A percentile compares a stretch with the other conserved stretches of the same genome.
Conservation (phyloP, 257 asterid species). For the Nyctanthes arbortristis region DNA sequence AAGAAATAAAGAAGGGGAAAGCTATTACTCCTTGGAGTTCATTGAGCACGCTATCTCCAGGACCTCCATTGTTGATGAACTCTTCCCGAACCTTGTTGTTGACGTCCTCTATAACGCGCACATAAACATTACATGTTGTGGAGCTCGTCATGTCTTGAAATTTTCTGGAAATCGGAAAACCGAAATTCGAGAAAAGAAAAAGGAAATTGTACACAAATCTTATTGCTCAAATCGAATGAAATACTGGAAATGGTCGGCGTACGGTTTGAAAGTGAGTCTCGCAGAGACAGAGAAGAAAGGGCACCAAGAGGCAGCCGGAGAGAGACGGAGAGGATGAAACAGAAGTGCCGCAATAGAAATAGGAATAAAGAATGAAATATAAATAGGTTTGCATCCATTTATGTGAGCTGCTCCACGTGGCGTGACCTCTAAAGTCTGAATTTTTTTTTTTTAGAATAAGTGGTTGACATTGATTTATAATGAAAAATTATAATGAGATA, state of each 20-base stretch:
- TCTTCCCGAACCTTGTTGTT: slow-evolving; percentile 86
- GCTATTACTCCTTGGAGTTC: slow-evolving; percentile 94
- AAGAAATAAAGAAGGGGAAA: neutral
- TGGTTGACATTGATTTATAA: too few species aligned
- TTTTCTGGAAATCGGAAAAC: slow-evolving; percentile 12
- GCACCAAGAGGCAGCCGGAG: neutral
- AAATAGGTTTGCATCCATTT: slow-evolving; percentile 74
- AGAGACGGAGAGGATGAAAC: slow-evolving; percentile 24
- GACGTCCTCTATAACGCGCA: slow-evolving; percentile 90
- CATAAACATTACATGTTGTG: slow-evolving; percentile 72
- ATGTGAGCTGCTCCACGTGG: slow-evolving; percentile 30
- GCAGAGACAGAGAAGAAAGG: slow-evolving; percentile 13
- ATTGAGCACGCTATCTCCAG: slow-evolving; percentile 76
- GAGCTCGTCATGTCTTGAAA: slow-evolving; percentile 59
- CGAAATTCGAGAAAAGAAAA: slow-evolving; percentile 12
- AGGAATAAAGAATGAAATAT: slow-evolving; percentile 42
- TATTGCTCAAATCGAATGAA: neutral
- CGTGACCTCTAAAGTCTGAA: neutral
- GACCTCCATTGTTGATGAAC: slow-evolving; percentile 74
- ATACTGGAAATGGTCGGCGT: neutral
- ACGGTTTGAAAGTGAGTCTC: slow-evolving; percentile 24
- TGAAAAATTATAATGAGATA: too few species aligned
- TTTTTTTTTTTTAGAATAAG: too few species aligned
- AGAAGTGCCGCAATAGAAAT: slow-evolving; percentile 39
- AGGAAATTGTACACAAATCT: neutral